These are phyloP conservation scores for Pseudozyma thailandica DNA, from an alignment of 1,284 basidiomycete species.

Conservation along the genomic window DNA sequence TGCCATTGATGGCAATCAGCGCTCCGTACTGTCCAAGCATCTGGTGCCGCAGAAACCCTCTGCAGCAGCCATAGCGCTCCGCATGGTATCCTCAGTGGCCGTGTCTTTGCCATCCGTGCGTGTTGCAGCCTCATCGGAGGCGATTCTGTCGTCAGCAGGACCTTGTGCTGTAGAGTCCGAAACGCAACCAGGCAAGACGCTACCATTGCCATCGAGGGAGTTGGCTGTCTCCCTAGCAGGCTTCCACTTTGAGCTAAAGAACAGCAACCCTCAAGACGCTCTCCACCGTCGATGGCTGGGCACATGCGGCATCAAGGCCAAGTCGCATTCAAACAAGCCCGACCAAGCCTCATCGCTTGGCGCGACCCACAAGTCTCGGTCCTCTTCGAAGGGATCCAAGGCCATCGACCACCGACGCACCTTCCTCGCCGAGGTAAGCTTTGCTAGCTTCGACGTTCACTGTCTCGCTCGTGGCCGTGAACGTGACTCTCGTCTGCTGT, in stretches of 20 bases:
- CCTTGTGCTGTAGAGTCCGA: neutral
- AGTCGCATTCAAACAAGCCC: neutral
- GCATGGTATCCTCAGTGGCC: slow-evolving; percentile 21
- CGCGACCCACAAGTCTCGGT: neutral
- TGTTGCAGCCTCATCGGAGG: slow-evolving; percentile 32
- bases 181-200: neutral
- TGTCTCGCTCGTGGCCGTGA: slow-evolving; percentile 15
- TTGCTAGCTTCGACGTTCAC: slow-evolving; percentile 43
- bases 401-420: slow-evolving; percentile 58
- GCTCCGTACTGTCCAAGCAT: slow-evolving; percentile 40
- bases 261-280: slow-evolving; percentile 50
- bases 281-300: slow-evolving; percentile 64
- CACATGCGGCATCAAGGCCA: slow-evolving; percentile 49
- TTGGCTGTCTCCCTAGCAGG: slow-evolving; percentile 25
- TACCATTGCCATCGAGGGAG: slow-evolving; percentile 21
- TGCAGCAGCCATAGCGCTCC: slow-evolving; percentile 15
- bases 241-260: slow-evolving; percentile 48
- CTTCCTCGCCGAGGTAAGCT: slow-evolving; percentile 38
- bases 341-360: neutral
- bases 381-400: neutral
- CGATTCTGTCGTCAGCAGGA: slow-evolving; percentile 16
- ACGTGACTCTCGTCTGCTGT: slow-evolving; percentile 26
- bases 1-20: slow-evolving; percentile 8
- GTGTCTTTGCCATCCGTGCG: slow-evolving; percentile 38
- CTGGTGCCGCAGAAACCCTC: slow-evolving; percentile 34